Evolutionary conservation across 208 protist genomes (phyloP), one percentile per base, ranked within the genome.

Genomic region (Tritrichomonas foetus): DNA sequence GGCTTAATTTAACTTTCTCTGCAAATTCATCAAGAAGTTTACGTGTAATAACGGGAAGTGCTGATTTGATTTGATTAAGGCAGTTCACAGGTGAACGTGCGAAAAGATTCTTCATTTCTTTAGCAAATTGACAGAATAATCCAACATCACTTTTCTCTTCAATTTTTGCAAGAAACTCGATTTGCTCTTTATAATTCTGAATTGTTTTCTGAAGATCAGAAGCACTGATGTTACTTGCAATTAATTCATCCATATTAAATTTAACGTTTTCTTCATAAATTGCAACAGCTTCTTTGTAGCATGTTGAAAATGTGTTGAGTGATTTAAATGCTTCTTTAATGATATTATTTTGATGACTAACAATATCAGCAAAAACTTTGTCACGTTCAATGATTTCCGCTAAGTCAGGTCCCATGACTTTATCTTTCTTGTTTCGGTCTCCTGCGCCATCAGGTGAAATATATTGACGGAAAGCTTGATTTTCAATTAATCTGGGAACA

Each of bases 241-340:
- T 13, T n/a, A 53, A 89, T 55, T 44, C 9, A 27, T 89, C 47
- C 0, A 47, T 27, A 20, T 89, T 89, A n/a, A 89, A 89, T 49
- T 89, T 89, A n/a, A 39, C 41, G 16, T 89, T 89, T 57, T 44
- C 47, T 50, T 89, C 78, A n/a, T 44, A 89, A 50, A 89, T 89
- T 16, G 33, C 41, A 27, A 89, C 57, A n/a, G 78, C 78, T 39
- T 89, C 47, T 27, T 89, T 57, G 47, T 53, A 89, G 39, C 44
- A 20, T 0, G 41, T 49, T 20, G 78, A 89, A 47, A 61, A 89
- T n/a, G 39, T 49, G 14, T 57, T 20, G 14, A 89, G 30, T n/a
- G 3, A 13, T 49, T 89, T 89, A 30, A 89, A 89, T 1, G 78
- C 41, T 16, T 89, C 47, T 16, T 50, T 57, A 33, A 89, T 89